A percentile compares a stretch with the other conserved stretches of the same genome.
Evolutionary conservation across 2,329 filamentous ascomycete genomes (phyloP).

Genomic region (Cladosporium sphaerospermum): DNA sequence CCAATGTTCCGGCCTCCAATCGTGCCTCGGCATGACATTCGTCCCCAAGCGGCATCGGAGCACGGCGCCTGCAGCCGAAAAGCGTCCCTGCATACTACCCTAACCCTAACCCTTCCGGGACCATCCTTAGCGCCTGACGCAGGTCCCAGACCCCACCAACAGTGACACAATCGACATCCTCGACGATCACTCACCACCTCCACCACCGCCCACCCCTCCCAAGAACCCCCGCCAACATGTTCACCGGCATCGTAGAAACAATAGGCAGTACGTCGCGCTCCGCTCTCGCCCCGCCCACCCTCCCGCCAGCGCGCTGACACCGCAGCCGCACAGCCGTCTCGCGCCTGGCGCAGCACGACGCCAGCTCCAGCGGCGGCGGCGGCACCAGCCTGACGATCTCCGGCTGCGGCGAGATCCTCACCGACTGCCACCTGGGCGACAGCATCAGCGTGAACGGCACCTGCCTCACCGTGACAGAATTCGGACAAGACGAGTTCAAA

Average conservation of each 20-base stretch:
- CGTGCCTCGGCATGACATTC: constrained; percentile 6
- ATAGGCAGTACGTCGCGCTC: constrained; percentile 68
- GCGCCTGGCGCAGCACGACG: constrained; percentile 71
- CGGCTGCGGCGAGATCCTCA: constrained; percentile 67
- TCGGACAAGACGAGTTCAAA: constrained; percentile 63
- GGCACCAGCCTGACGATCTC: constrained; percentile 87
- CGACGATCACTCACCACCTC: neutral
- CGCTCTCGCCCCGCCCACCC: constrained; percentile 19
- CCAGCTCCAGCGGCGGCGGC: constrained; percentile 61
- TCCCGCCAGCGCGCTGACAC: constrained; percentile 28
- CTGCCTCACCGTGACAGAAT: constrained; percentile 84
- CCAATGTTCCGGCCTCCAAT: neutral
- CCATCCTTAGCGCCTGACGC: too few species aligned
- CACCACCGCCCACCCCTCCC: neutral
- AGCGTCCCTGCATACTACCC: constrained; percentile 1
- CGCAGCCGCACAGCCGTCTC: constrained; percentile 61
- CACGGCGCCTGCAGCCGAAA: constrained; percentile 7
- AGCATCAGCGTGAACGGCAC: constrained; percentile 94
- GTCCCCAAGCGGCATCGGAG: neutral
- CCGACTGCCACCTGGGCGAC: constrained; percentile 80
- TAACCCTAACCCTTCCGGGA: neutral
- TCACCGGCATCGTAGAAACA: constrained; percentile 88
- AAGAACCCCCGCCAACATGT: constrained; percentile 55
- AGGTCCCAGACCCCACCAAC: neutral
- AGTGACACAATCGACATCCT: neutral